Evolutionary conservation across 164 flowering plant species (phyloP).

Genomic region (Magnolia sinica): DNA sequence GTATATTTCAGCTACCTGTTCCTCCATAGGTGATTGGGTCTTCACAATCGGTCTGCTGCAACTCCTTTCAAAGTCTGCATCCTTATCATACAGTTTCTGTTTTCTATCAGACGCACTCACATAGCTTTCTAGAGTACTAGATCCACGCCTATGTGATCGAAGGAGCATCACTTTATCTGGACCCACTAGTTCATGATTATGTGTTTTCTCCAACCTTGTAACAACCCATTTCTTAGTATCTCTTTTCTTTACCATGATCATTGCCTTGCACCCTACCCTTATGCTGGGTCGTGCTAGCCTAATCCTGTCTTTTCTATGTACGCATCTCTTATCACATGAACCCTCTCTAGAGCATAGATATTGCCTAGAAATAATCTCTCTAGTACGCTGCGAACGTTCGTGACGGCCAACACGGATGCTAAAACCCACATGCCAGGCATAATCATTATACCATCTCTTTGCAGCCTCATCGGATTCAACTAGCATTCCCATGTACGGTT

Average conservation of each 20-base stretch:
- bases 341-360: slow-evolving; percentile 63
- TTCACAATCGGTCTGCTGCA: neutral
- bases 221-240: no score
- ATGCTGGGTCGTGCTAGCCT: no score
- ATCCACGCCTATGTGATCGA: no score
- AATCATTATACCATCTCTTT: slow-evolving; percentile 55
- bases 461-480: slow-evolving; percentile 69
- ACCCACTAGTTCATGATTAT: no score
- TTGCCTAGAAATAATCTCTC: slow-evolving; percentile 34
- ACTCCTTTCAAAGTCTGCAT: neutral
- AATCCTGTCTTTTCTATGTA: no score
- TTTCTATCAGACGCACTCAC: no score
- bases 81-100: no score
- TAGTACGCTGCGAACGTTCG: slow-evolving; percentile 46
- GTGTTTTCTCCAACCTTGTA: no score
- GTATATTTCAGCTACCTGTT: neutral
- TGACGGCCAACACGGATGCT: slow-evolving; percentile 38
- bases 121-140: no score
- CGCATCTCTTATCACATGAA: slow-evolving; percentile 31
- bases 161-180: no score
- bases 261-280: neutral
- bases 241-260: neutral
- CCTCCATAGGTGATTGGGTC: slow-evolving; percentile 1
- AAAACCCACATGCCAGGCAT: slow-evolving; percentile 62
- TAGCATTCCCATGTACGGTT: slow-evolving; percentile 69